Base-by-base conservation (phyloP, 129 eudicot genomes). In the Helianthus tuberosus region DNA sequence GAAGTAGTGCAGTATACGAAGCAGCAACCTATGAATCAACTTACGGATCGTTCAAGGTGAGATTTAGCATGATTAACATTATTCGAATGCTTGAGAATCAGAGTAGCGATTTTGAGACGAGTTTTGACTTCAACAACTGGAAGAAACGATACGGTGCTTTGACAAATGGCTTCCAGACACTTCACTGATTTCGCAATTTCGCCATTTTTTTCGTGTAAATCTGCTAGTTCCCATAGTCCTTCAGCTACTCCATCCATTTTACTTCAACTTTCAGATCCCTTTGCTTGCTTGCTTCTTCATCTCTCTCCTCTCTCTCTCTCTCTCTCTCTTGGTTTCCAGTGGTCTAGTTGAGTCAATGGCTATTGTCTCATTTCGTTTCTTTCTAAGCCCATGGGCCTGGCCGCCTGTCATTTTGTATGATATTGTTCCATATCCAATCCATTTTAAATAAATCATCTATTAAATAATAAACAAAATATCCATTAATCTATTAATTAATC, bases 191-290 rank as follows among this genome's bases (percentile, higher is more conserved):
- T 85, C 8, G 87, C 90, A 5, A 88, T 70, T 58, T 93, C 93
- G 15, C 91, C 87, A 11, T 77, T 79, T 68, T 89, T 86, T 84
- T 90, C 96, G 75, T 81, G 83, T 16, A 86, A 50, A 69, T 90
- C 98, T 12, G 98, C 97, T 79, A 93, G 64, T 70, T 82, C 89
- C 98, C 98, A 93, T 52, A 93, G 77, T 63, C 98, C 98, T 75
- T 93, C 98, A 48, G 97, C 97, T 73, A 90, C 90, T 64, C 82
- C 93, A 3, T 93, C 97, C 97, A 92, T 92, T 70, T 60, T 17
- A 15, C 36, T 64, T 63, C 67, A 11, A 47, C 29, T 73, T 58
- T 15, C 8, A 71, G 77, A 65, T 72, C 77, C 32, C 62, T n/a
- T 20, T 69, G 44, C 41, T 77, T 32, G 41, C 3, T 39, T 17